Base-by-base conservation (phyloP, 2,329 filamentous ascomycete species). In the Talaromyces sp. region DNA sequence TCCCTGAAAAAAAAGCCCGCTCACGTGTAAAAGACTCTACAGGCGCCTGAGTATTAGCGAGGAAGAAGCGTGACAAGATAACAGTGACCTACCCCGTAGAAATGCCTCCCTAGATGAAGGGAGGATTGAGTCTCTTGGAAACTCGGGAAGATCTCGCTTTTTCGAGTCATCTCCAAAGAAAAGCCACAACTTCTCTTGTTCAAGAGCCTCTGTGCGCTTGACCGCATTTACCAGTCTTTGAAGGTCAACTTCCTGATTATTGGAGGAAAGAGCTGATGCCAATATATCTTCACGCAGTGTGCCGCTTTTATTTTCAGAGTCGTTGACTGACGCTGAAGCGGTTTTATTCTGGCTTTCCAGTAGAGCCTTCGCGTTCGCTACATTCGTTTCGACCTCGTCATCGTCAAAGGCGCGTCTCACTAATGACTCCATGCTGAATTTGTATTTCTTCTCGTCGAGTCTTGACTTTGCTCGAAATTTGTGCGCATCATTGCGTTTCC, bases 351-450 rank as follows among this genome's bases (percentile, higher is more conserved):
- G 66, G 43, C 58, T 61, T 35, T 66, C 62, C 22, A 75, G 62
- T 9, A 71, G 63, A 46, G 69, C 69, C 60, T 67, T 73, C 25
- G 74, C 63, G 54, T 71, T 72, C 43, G 73, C 70, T 13, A 78
- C 71, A 22, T 67, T 85, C 15, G 80, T 83, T 54, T 84, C 81
- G 1, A 80, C 79, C 39, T 83, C 82, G 41, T 84, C 77, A 61
- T 89, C 84, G 58, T 80, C 77, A 40, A 78, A 75, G 5, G 84
- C 81, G 65, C 86, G 80, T 46, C 77, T 81, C 40, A 87, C 76
- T 8, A 91, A 77, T 1, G 81, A 78, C 59, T 84, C 82, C 57
- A 91, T 71, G 56, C 86, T 82, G 62, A 86, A 87, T 62, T 82
- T 85, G 69, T 86, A 85, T 65, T 80, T 53, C 21, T 54, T 57